Conservation (phyloP, 1,284 basidiomycete genomes). For the Inonotus hispidus region DNA sequence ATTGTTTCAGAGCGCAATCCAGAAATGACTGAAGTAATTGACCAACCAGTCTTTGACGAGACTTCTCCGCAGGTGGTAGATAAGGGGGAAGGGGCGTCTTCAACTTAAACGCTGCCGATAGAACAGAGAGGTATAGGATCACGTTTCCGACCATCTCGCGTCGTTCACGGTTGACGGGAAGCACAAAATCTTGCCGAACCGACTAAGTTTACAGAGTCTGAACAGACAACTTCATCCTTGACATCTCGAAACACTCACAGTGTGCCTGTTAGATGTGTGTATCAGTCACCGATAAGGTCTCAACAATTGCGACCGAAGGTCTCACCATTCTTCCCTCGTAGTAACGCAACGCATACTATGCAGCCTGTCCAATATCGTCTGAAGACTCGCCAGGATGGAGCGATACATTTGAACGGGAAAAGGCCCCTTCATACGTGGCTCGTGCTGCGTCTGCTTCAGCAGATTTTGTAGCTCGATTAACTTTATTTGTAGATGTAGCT, state of each 20-base stretch:
- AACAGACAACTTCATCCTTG: not conserved
- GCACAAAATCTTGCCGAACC: constrained; percentile 80
- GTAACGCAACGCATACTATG: constrained; percentile 96
- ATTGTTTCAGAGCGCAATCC: not conserved
- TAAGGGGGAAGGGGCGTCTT: constrained; percentile 93
- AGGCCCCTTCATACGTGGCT: constrained; percentile 91
- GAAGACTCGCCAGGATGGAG: constrained; percentile 78
- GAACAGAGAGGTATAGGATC: constrained; percentile 84
- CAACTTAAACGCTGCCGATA: constrained; percentile 82
- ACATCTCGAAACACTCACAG: not conserved
- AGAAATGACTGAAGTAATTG: not conserved
- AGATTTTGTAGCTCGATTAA: constrained; percentile 80
- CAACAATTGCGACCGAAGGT: constrained; percentile 7
- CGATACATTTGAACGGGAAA: constrained; percentile 83
- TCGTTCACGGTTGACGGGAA: constrained; percentile 82
- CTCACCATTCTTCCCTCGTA: constrained; percentile 86
- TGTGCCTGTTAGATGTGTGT: not conserved
- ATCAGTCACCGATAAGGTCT: not conserved
- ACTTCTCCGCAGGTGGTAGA: constrained; percentile 85
- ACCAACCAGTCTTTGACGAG: constrained; percentile 71
- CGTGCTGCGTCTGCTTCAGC: constrained; percentile 84
- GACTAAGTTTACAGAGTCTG: constrained; percentile 40
- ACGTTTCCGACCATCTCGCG: constrained; percentile 94
- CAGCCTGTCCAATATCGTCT: constrained; percentile 84
- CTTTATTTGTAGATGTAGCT: constrained; percentile 88